Conservation (phyloP, 2,329 filamentous ascomycete species). For the Dothiorella sarmentorum region DNA sequence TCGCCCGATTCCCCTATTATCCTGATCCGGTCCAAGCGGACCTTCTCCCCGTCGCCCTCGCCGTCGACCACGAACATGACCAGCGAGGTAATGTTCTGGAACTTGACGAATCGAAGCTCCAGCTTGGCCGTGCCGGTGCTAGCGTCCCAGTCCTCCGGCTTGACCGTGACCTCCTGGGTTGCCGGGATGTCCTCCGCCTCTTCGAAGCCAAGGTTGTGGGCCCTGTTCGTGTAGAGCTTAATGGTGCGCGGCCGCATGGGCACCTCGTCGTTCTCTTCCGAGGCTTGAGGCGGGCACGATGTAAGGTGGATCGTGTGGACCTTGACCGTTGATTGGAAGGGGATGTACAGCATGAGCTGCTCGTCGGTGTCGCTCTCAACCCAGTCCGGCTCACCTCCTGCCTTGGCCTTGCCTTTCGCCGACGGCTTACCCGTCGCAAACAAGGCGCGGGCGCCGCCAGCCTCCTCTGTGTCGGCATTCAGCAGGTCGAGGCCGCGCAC, state of each 20-base stretch:
- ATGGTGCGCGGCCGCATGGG: constrained; percentile 80
- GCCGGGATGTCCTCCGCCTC: constrained; percentile 84
- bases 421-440: constrained; percentile 69
- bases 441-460: constrained; percentile 66
- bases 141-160: constrained; percentile 68
- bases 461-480: constrained; percentile 74
- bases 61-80: constrained; percentile 81
- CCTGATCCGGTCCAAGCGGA: constrained; percentile 73
- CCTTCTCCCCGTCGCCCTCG: constrained; percentile 80
- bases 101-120: constrained; percentile 87
- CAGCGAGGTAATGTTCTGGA: constrained; percentile 86
- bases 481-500: constrained; percentile 76
- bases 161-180: constrained; percentile 75
- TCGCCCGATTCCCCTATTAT: constrained; percentile 87
- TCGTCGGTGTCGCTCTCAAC: constrained; percentile 96
- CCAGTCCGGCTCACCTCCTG: constrained; percentile 66
- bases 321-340: constrained; percentile 84
- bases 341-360: constrained; percentile 88
- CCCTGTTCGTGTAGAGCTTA: constrained; percentile 81
- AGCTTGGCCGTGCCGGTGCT: constrained; percentile 50
- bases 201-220: constrained; percentile 89
- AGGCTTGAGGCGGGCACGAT: constrained; percentile 60
- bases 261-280: constrained; percentile 66
- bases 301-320: constrained; percentile 85
- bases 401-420: constrained; percentile 56